Evolutionary conservation across 768 basidiomycete species (phyloP), one percentile per base, ranked within the genome.

Genomic region (Macrolepiota fuliginosa): DNA sequence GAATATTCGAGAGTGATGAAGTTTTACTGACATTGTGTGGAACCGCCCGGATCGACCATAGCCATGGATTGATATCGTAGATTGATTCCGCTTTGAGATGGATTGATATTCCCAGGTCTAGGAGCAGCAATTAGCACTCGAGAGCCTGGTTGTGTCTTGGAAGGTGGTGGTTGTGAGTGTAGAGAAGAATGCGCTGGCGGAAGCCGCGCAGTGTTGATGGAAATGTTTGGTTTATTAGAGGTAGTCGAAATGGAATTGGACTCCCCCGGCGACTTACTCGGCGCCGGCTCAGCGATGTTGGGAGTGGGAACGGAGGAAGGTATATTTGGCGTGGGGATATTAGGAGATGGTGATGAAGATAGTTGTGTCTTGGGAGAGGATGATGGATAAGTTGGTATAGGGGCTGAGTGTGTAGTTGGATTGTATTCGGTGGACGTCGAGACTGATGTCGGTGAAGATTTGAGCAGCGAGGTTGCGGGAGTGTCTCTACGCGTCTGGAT

Each of bases 1-100:
- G 15, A 42, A 25, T 10, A 32, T n/a, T 45, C 17, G 17, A 9
- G 5, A 19, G 19, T 9, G 32, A 35, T 17, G 39, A 25, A 35
- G 7, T 32, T 35, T 40, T 32, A 53, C 39, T 54, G 19, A 61
- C 59, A 39, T 54, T 22, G n/a, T 39, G 27, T 36, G 51, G 58
- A 27, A 19, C 49, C 17, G 46, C 27, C 32, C 29, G 59, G 52
- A 61, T 61, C 59, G 59, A 61, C 52, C 35, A 61, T 54, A 24
- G 59, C 32, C 59, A 61, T 61, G 7, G 59, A 54, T 45, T 61
- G 59, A 61, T 61, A 61, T 45, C 59, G 59, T 12, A 61, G 52
- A 46, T 54, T 61, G 59, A 61, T 53, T 40, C 56, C 22, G 12
- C 6, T 50, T 25, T 58, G 52, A 15, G 52, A 40, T 4, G 51